Base-by-base conservation (phyloP, 441 rosid species). In the Pelargonium citronellum region DNA sequence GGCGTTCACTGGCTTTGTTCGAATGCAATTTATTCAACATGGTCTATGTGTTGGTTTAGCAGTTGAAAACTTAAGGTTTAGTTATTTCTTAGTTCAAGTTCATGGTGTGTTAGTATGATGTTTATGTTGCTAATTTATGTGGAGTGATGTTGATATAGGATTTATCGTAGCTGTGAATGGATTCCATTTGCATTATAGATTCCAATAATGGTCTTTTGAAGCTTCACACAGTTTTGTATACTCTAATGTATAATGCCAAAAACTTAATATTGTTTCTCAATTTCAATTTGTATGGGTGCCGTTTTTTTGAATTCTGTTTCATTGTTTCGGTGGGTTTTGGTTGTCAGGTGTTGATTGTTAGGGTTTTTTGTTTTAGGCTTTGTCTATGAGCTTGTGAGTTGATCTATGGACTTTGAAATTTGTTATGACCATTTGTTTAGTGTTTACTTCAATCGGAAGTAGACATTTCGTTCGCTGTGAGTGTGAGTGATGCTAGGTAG, bases 301-400 rank as follows among this genome's bases (percentile, higher is more conserved):
- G 1, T 60, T 7, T 60, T 60, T 30, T 30, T 30, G 5, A 30
- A 30, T 30, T 30, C 3, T 30, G 37, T 30, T 30, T 30, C 37
- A 22, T 7, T 1, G 12, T 19, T 60, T 60, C 2, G 7, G 4
- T 58, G 44, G 6, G 5, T 27, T 16, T n/a, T 67, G 4, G 49
- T 12, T 11, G 6, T 13, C 9, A 1, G 44, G 69, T 49, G 7
- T 15, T 46, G 51, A 30, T 60, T 71, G 15, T 30, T 58, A 13
- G 51, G 15, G 67, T 17, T 65, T 74, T 46, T 17, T 12, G 37
- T 4, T 30, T 69, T 75, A 43, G 37, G 13, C 30, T 43, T 6
- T 64, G 62, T 47, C 57, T 61, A 69, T 63, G 73, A 57, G 60
- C 64, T 74, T 1, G 15, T 3, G 60, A 63, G 57, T 64, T 69